Base-by-base conservation (phyloP, 768 basidiomycete species). In the Psilocybe azurescens region DNA sequence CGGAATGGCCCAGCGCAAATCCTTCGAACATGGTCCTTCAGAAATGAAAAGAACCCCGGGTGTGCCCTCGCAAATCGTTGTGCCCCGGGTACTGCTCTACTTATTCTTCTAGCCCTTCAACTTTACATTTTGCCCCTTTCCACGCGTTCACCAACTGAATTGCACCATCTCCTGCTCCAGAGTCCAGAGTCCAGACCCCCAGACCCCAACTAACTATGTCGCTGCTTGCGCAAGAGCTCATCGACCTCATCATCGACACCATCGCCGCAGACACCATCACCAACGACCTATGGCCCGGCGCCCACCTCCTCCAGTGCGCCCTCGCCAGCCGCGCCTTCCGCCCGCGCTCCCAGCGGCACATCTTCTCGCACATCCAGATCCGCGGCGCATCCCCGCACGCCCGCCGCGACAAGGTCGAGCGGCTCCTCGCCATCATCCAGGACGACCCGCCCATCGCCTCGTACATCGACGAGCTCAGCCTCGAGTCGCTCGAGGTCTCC, bases 311-410 rank as follows among this genome's bases (percentile, higher is more conserved):
- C 20, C 38, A 41, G 28, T 59, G 58, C 24, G 38, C 36, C 10
- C 39, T 59, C 8, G 58, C 49, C 50, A 24, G 36, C 14, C 49
- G 38, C 14, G 6, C 50, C 3, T 59, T 59, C 28, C 39, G 39
- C 32, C 58, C 58, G n/a, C 51, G 58, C 18, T 36, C 58, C 2
- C 58, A 59, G 28, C 24, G 36, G 7, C 51, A 59, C 20, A 44
- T 59, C 14, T 53, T 59, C 29, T 53, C 49, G 1, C 28, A 13
- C 28, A 41, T 53, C 24, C 2, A 38, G 8, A 59, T 59, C 29
- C 50, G 36, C 5, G 58, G 58, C 14, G n/a, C 28, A 2, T 48
- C 46, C 5, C n/a, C 13, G 13, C 7, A 30, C 4, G 10, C 18
- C 13, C 32, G 48, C 3, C 48, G 33, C 4, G 3, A 13, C 1